A percentile compares a stretch with the other conserved stretches of the same genome.
These are phyloP conservation scores for Pterocarpus santalinus DNA, from an alignment of 306 rosid species.

Conservation along the genomic window DNA sequence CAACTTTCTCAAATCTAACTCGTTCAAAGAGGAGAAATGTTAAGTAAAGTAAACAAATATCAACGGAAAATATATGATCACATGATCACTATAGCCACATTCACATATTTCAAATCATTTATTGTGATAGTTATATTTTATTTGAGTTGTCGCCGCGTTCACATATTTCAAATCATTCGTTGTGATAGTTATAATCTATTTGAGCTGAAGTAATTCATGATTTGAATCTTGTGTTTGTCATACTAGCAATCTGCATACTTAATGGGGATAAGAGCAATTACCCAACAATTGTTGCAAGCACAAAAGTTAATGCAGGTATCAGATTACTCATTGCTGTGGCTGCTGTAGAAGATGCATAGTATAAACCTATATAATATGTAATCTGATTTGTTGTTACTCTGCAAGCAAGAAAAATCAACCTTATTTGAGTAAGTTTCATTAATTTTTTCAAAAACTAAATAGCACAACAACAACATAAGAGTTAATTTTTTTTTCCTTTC, in stretches of 20 bases:
- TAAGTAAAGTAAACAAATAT: not conserved
- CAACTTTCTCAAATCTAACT: constrained; percentile 66
- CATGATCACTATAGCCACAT: not conserved
- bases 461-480: not conserved
- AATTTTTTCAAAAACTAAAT: not conserved
- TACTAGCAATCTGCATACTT: not conserved
- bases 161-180: no score
- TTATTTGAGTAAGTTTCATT: constrained; percentile 8
- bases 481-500: no score
- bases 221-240: not conserved
- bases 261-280: constrained; percentile 37
- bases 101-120: not conserved
- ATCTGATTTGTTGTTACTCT: constrained; percentile 76
- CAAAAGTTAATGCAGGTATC: constrained; percentile 71
- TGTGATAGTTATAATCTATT: no score
- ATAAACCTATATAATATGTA: constrained; percentile 70
- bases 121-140: not conserved
- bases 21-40: constrained; percentile 18
- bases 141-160: not conserved
- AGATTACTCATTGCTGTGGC: constrained; percentile 75
- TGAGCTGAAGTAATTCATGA: not conserved
- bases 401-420: constrained; percentile 26
- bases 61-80: not conserved
- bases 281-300: constrained; percentile 70
- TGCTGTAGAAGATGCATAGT: constrained; percentile 67